Percentiles rank a stretch among this genome's conserved stretches.
These are phyloP conservation scores for Fraxinus floribunda DNA, from an alignment of 305 asterid species.

Conservation along the genomic window DNA sequence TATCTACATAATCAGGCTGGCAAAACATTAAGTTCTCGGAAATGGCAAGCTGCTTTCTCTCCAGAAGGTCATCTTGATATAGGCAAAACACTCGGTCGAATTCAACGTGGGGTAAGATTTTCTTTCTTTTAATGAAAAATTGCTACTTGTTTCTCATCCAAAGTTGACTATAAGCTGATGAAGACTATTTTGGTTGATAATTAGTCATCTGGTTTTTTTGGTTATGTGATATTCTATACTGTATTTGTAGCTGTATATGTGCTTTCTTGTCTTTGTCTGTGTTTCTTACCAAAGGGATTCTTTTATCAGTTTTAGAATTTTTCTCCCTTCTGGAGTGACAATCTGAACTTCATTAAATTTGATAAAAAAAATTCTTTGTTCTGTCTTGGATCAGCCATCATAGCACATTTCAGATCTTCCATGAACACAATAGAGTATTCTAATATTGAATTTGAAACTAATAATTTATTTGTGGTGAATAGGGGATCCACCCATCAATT, in stretches of 20 bases:
- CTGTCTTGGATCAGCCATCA: conserved; percentile 4
- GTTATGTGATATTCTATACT: neutral
- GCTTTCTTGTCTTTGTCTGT: conserved; percentile 20
- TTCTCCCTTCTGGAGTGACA: neutral
- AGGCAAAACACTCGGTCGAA: conserved; percentile 74
- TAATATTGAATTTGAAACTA: conserved; percentile 23
- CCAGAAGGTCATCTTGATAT: conserved; percentile 78
- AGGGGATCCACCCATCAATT: conserved; percentile 95
- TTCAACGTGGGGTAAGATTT: conserved; percentile 77
- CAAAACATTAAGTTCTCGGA: conserved; percentile 73
- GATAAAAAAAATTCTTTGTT: neutral
- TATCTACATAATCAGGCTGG: conserved; percentile 58
- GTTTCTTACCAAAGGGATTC: neutral
- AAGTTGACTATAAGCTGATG: neutral
- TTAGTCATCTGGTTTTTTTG: conserved; percentile 7
- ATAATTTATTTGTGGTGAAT: conserved; percentile 29
- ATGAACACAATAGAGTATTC: neutral
- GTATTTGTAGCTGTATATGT: neutral
- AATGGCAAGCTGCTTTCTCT: conserved; percentile 79
- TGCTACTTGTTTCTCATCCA: conserved; percentile 19
- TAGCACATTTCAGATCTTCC: conserved; percentile 14
- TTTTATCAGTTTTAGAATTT: conserved; percentile 10
- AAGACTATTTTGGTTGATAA: neutral
- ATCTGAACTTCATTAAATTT: conserved; percentile 1
- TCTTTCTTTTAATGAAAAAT: conserved; percentile 20